Conservation (phyloP, 2,329 filamentous ascomycete genomes). For the Fusarium sp. region DNA sequence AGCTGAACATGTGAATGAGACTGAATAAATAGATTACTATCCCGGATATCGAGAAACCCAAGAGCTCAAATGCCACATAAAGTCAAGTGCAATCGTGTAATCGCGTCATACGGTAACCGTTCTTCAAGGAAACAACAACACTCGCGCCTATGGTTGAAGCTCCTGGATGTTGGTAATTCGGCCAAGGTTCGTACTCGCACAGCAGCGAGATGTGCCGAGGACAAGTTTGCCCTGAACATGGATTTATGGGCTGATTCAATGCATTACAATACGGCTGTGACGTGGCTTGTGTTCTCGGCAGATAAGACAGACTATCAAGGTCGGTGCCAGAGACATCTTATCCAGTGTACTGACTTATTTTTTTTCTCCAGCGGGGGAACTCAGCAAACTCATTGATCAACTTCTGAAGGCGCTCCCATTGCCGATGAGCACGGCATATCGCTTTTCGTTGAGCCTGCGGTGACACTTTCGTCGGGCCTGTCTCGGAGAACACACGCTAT, state of each 20-base stretch:
- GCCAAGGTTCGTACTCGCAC: not conserved
- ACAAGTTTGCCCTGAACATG: not conserved
- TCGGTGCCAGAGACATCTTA: no score
- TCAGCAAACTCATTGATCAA: not conserved
- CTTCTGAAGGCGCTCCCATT: not conserved
- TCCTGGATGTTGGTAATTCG: not conserved
- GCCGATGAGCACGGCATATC: not conserved
- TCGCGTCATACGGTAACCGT: no score
- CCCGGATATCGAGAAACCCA: no score
- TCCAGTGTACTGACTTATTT: no score
- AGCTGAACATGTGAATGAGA: no score
- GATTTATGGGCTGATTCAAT: not conserved
- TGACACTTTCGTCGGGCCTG: not conserved
- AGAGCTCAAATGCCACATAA: no score
- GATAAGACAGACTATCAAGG: not conserved
- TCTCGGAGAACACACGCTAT: not conserved
- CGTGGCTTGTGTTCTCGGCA: not conserved
- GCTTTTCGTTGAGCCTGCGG: not conserved
- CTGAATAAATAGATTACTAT: no score
- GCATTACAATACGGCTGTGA: not conserved
- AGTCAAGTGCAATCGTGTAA: no score
- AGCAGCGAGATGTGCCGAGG: not conserved
- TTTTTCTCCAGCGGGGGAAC: no score
- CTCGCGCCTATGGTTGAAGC: not conserved
- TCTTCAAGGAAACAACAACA: no score